Base-by-base conservation (phyloP, 116 monocot species). In the Zostera marina region DNA sequence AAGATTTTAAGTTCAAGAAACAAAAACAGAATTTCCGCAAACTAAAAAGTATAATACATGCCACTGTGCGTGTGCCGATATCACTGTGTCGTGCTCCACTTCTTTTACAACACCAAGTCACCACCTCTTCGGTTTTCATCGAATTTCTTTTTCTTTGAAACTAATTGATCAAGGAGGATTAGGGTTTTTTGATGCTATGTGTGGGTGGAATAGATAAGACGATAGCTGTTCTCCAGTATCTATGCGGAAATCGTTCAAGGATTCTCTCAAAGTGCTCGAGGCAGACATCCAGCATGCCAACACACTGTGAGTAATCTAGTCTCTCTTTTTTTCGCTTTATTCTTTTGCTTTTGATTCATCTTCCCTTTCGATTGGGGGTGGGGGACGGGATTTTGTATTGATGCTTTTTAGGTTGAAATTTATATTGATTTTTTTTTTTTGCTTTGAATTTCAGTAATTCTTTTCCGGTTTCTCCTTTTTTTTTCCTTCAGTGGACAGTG, bases 241-340 rank as follows among this genome's bases (percentile, higher is more conserved):
- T 56, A 91, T 85, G 85, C 67, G 85, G 74, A 91, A 91, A 59
- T 82, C 85, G 66, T 91, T 82, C 85, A 91, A 79, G 82, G 85
- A 91, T 42, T 91, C 91, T 44, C 73, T 91, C 47, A 91, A 85
- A 70, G 77, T 73, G 24, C 82, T 85, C 41, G 91, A 85, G 72
- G 91, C 91, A 52, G 85, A 91, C 64, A 85, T 91, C 66, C 91
- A 91, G 73, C 91, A 82, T 54, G 91, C 91, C 53, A 91, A 91
- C 52, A 77, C 81, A 22, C 68, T 91, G 91, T 91, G 61, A 75
- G 74, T 42, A 17, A 0, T 2, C 43, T 17, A 8, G 22, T 3
- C 52, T 23, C 19, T 12, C 58, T 25, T 14, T 16, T 9, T 11
- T 51, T 0, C 21, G 17, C 19, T 9, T 64, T 11, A 24, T 46